Conservation (phyloP, 1,284 basidiomycete genomes). For the Rhodotorula sp. region DNA sequence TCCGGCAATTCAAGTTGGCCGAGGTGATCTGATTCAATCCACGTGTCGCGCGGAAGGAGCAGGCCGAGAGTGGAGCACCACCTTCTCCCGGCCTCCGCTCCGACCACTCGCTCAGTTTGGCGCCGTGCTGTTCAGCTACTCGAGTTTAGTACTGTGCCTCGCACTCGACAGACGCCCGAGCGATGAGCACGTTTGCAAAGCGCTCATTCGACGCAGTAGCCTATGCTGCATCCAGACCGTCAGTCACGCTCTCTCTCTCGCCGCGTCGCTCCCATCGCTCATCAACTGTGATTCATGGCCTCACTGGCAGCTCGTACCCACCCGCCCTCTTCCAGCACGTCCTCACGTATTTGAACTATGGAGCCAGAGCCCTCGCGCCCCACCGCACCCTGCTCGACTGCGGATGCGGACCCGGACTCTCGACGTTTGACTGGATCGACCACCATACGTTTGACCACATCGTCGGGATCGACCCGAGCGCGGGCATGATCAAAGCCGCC, state of each 20-base stretch:
- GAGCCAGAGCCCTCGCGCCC: not conserved
- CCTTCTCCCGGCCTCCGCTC: too few species aligned
- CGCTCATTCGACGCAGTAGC: constrained; percentile 33
- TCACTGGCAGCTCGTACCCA: constrained; percentile 26
- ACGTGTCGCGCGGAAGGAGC: too few species aligned
- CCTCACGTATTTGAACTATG: constrained; percentile 20
- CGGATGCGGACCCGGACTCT: constrained; percentile 43
- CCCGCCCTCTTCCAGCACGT: constrained; percentile 29
- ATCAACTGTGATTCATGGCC: not conserved
- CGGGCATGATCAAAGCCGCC: constrained; percentile 69
- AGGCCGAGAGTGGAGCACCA: too few species aligned
- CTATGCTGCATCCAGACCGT: constrained; percentile 35
- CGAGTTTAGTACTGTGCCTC: too few species aligned
- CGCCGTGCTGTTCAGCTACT: too few species aligned
- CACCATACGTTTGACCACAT: constrained; percentile 58
- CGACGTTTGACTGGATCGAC: constrained; percentile 28
- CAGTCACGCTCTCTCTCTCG: not conserved
- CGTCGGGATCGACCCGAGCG: constrained; percentile 69
- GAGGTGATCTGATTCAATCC: too few species aligned
- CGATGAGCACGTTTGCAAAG: constrained; percentile 36
- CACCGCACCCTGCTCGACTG: constrained; percentile 37
- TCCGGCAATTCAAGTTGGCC: too few species aligned
- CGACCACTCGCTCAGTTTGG: too few species aligned
- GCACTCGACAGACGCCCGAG: too few species aligned
- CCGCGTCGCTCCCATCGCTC: not conserved